These are phyloP conservation scores for Beauveria sp. DNA, from an alignment of 2,329 filamentous ascomycete genomes.

Conservation along the genomic window DNA sequence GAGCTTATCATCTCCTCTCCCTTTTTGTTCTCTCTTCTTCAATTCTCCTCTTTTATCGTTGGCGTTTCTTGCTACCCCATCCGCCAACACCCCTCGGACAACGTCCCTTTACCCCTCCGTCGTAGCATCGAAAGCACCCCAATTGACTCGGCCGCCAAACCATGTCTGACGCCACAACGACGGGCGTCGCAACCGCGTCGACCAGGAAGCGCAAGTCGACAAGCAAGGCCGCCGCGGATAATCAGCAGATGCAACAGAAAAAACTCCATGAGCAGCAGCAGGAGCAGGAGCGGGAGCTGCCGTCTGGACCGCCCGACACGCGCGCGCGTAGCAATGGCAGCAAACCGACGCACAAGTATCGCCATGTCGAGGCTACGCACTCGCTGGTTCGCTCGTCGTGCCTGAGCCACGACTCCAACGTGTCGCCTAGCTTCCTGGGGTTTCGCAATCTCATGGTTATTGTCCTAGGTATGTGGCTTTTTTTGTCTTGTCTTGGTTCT, in stretches of 20 bases:
- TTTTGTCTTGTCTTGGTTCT: background rate
- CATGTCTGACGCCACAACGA: conserved; percentile 30
- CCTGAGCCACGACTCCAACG: conserved; percentile 72
- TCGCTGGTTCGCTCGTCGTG: conserved; percentile 64
- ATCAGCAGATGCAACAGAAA: background rate
- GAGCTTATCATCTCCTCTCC: background rate
- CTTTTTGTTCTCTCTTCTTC: background rate
- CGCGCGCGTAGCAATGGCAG: conserved; percentile 12
- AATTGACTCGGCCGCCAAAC: background rate
- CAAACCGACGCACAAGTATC: conserved; percentile 57
- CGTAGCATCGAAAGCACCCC: too few species aligned
- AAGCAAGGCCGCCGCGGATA: conserved; percentile 7
- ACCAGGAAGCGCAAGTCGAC: conserved; percentile 10
- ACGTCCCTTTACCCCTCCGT: background rate
- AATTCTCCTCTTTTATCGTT: background rate
- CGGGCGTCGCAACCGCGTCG: conserved; percentile 23
- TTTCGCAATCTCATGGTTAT: conserved; percentile 96
- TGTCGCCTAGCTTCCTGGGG: conserved; percentile 77
- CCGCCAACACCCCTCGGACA: too few species aligned
- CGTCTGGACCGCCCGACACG: conserved; percentile 12
- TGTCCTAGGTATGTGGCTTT: conserved; percentile 58
- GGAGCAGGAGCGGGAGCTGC: conserved; percentile 19
- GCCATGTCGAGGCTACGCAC: conserved; percentile 86
- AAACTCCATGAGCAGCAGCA: conserved; percentile 20
- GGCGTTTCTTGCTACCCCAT: background rate